A percentile compares a stretch with the other conserved stretches of the same genome.
Conservation (phyloP, 2,329 filamentous ascomycete genomes). For the Ceratocystis albifundus region DNA sequence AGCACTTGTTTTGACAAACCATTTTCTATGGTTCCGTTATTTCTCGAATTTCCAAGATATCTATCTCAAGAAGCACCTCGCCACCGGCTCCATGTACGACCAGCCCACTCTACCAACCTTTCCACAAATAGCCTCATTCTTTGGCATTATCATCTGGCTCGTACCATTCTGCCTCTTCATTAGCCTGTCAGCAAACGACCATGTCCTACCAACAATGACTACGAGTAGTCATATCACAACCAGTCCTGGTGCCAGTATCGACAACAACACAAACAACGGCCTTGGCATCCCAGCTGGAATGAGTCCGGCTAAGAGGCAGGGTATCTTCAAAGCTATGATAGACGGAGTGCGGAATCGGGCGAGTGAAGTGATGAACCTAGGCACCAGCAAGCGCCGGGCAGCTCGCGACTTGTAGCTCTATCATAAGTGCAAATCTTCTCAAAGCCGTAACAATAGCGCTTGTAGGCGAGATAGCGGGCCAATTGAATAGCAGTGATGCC, state of each 20-base stretch:
- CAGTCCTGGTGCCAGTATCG: slow-evolving; percentile 27
- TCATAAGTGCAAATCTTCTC: background rate
- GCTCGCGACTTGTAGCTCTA: slow-evolving; percentile 13
- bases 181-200: slow-evolving; percentile 84
- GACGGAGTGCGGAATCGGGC: slow-evolving; percentile 31
- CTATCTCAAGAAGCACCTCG: slow-evolving; percentile 36
- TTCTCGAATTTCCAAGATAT: slow-evolving; percentile 57
- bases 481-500: background rate
- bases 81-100: slow-evolving; percentile 49
- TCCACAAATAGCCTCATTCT: slow-evolving; percentile 90
- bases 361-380: slow-evolving; percentile 3
- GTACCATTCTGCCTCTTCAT: slow-evolving; percentile 94
- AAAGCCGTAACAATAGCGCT: too few species aligned
- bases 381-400: background rate
- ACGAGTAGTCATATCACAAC: slow-evolving; percentile 40
- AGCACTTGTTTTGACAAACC: slow-evolving; percentile 77
- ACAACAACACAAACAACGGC: background rate
- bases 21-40: slow-evolving; percentile 91
- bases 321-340: slow-evolving; percentile 55
- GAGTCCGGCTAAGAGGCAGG: slow-evolving; percentile 41
- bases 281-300: background rate
- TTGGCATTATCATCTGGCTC: slow-evolving; percentile 92
- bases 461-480: background rate
- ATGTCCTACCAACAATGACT: slow-evolving; percentile 86
- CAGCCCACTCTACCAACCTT: slow-evolving; percentile 61